Evolutionary conservation across 345 rosid species (phyloP), one percentile per base, ranked within the genome.

Genomic region (Eutrema heterophyllum): DNA sequence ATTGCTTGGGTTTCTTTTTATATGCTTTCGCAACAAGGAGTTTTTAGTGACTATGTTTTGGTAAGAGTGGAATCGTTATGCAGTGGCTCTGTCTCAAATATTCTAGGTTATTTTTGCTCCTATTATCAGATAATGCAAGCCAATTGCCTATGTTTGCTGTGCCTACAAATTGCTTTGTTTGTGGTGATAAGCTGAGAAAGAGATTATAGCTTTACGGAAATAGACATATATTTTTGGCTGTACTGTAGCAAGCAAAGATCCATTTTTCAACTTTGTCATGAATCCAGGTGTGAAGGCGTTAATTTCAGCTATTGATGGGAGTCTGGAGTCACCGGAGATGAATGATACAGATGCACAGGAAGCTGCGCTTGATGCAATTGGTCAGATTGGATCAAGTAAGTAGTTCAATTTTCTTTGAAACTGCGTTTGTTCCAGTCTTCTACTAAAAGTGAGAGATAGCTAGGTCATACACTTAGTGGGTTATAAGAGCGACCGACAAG

Each of bases 311-410:
- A 83, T 94, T 82, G 87, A 81, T 81, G 83, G 80, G 64, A 80
- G 85, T 65, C 80, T 94, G 53, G 84, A 77, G 64, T 68, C 79
- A 5, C 73, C 57, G 41, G 86, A 75, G 56, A 75, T 26, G 80
- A 80, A 77, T 79, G 88, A 88, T 78, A 7, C 74, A 21, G 81
- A 89, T 78, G 96, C 87, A 81, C 78, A 78, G 71, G 96, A 89
- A 87, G 77, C 86, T 74, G 93, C 93, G 56, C 76, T 94, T 76
- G 98, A 91, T 78, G 89, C 96, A 62, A 80, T 94, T 81, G 96
- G 96, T 76, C 89, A 86, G 75, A 87, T 91, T 65, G 98, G 98
- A 44, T 83, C 80, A 32, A 82, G 98, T 94, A 85, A 84, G 96
- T 85, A 73, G 56, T 40, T 52, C 60, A 53, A 30, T 29, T 48